A percentile compares a stretch with the other conserved stretches of the same genome.
Conservation (phyloP, 805 yeast species). For the Yarrowia sp. region DNA sequence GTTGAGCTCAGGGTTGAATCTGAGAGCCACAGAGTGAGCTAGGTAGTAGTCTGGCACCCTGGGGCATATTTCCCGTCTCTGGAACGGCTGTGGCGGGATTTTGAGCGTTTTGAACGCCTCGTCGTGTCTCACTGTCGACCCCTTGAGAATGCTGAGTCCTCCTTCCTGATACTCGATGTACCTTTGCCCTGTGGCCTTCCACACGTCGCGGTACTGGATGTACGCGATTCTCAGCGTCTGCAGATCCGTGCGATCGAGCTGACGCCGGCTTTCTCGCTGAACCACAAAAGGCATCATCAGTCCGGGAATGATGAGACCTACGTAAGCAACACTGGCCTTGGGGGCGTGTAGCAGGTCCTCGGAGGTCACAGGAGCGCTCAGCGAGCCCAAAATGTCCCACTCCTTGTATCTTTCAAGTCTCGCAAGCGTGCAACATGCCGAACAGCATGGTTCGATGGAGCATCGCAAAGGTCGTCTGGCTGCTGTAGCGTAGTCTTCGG, state of each 20-base stretch:
- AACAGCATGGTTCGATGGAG: background rate
- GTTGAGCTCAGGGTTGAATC: slow-evolving; percentile 6
- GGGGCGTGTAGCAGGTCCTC: background rate
- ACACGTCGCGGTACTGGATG: slow-evolving; percentile 9
- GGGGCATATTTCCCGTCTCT: too few species aligned
- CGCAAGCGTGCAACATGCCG: background rate
- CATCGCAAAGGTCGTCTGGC: background rate
- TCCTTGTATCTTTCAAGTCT: background rate
- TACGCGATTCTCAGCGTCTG: slow-evolving; percentile 4
- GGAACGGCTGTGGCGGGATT: background rate
- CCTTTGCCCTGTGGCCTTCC: slow-evolving; percentile 3
- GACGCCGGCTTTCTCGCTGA: background rate
- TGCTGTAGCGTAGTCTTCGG: background rate
- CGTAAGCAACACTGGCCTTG: background rate
- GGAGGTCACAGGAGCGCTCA: background rate
- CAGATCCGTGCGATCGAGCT: background rate
- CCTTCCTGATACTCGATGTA: slow-evolving; percentile 18
- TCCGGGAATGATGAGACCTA: background rate
- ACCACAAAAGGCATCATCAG: background rate
- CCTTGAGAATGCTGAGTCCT: background rate
- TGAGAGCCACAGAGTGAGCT: background rate
- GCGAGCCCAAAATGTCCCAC: background rate
- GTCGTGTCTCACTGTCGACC: background rate
- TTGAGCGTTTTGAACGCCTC: background rate
- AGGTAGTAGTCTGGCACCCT: background rate